These are phyloP conservation scores for Calvatia gigantea DNA, from an alignment of 768 basidiomycete genomes.

Conservation along the genomic window DNA sequence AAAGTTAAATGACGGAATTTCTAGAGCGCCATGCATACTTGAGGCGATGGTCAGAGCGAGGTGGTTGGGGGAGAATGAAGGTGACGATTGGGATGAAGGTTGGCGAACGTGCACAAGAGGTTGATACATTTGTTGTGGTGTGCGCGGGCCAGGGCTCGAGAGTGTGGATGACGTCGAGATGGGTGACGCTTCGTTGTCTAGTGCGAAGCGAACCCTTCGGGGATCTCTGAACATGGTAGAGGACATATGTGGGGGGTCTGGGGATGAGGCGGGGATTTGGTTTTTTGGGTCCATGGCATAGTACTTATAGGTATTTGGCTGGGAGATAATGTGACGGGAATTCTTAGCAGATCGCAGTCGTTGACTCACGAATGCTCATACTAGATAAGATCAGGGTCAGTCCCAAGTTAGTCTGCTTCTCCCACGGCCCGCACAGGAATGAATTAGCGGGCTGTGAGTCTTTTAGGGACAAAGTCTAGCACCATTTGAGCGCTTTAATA, in stretches of 20 bases:
- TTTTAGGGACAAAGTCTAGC: too few species aligned
- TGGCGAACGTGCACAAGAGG: background rate
- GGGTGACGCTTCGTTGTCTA: background rate
- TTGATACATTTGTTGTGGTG: background rate
- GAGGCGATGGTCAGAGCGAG: background rate
- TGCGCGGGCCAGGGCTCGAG: conserved; percentile 6
- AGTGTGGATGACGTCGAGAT: conserved; percentile 3
- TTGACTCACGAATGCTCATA: conserved; percentile 4
- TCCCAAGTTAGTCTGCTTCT: too few species aligned
- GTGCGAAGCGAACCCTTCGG: conserved; percentile 5
- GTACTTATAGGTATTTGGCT: background rate
- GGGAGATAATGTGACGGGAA: background rate
- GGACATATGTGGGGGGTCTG: background rate
- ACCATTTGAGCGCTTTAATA: too few species aligned
- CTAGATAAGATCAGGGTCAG: background rate
- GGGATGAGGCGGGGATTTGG: background rate
- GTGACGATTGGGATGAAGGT: background rate
- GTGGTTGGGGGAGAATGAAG: background rate
- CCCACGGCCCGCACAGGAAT: too few species aligned
- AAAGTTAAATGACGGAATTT: background rate
- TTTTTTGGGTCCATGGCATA: background rate
- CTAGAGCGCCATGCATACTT: background rate
- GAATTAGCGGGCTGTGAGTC: too few species aligned
- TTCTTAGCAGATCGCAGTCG: background rate
- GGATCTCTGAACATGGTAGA: background rate